Base-by-base conservation (phyloP, 495 filamentous ascomycete genomes). In the Pyrenopolyporus hunteri region DNA sequence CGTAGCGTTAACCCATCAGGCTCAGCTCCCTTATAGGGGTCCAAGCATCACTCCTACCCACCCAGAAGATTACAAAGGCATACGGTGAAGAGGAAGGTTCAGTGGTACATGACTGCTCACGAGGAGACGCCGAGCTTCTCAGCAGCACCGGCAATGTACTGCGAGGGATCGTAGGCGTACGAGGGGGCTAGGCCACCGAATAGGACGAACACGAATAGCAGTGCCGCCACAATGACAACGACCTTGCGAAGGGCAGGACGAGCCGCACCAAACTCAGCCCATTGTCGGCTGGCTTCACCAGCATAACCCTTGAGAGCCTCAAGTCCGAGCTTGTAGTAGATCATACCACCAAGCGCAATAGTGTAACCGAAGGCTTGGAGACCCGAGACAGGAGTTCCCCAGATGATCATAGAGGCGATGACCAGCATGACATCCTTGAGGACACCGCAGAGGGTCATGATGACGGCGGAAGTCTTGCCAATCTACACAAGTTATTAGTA, bases 391-490 rank as follows among this genome's bases (percentile, higher is more conserved):
- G 87, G 85, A 59, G 91, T 94, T 54, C 87, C 80, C 88, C 91
- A 97, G 74, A 98, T 88, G 59, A 90, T 69, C 83, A 97, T 94
- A 52, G 91, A 96, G 47, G 90, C 90, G 49, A 80, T 77, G 43
- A 98, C 93, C 23, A 98, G 89, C 57, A 98, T 85, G 64, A 98
- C 93, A 81, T 98, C 94, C 83, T 98, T 98, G 70, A 98, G 86
- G 56, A 98, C 93, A 79, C 94, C 94, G 76, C 91, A 98, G 45
- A 98, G 89, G 32, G 94, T 98, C 74, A 97, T 90, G 70, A 97
- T 92, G 36, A 98, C 85, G 44, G 92, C 93, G 0, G 93, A 97
- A 17, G 94, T 98, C 80, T 91, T 93, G 77, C 94, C 94, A 75
- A 98, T 98, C 92, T 97, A 64, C 11, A 45, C 35, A 48, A 14